Conservation (phyloP, 345 rosid genomes). For the Acer campestre region DNA sequence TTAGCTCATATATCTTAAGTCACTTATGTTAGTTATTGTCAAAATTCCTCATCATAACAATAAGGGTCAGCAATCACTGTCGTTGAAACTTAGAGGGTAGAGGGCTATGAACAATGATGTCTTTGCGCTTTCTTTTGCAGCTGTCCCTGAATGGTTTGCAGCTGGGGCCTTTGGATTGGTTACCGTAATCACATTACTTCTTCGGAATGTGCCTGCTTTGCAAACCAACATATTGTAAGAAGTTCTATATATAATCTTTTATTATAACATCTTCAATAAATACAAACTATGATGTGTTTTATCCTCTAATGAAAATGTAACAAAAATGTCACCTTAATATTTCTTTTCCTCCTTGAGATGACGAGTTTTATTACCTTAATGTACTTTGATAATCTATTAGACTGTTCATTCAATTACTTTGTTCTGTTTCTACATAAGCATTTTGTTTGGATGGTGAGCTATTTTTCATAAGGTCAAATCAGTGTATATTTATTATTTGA, state of each 20-base stretch:
- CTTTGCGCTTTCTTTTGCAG: slow-evolving; percentile 43
- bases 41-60: slow-evolving; percentile 12
- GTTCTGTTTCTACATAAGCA: neutral
- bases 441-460: slow-evolving; percentile 2
- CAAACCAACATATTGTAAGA: slow-evolving; percentile 84
- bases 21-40: neutral
- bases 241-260: slow-evolving; percentile 15
- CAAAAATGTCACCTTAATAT: neutral
- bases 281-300: neutral
- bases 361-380: slow-evolving; percentile 6
- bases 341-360: neutral
- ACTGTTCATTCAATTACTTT: neutral
- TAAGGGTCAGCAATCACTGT: neutral
- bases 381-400: neutral
- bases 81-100: neutral
- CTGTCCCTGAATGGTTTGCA: slow-evolving; percentile 97
- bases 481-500: neutral
- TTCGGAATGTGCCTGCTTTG: slow-evolving; percentile 85
- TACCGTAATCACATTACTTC: slow-evolving; percentile 78
- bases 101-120: slow-evolving; percentile 3
- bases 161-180: slow-evolving; percentile 91
- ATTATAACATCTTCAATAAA: neutral
- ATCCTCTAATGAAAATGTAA: neutral
- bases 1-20: neutral
- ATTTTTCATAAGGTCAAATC: neutral